Evolutionary conservation across 116 monocot genomes (phyloP), one percentile per base, ranked within the genome.

Genomic region (Dioscorea cayenensis): DNA sequence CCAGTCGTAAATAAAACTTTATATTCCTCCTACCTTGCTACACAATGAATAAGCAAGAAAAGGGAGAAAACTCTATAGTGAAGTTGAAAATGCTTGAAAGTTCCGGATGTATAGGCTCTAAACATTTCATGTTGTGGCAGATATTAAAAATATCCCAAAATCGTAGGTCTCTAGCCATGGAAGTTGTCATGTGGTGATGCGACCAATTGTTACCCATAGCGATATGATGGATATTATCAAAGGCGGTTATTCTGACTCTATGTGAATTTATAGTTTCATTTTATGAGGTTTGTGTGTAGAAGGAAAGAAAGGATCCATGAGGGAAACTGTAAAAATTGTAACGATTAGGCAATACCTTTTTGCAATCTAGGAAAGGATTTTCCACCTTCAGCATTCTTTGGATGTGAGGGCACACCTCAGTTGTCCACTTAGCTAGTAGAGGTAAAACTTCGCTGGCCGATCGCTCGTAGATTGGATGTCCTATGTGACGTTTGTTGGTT

Each of bases 351-450:
- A n/a, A 18, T 59, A 59, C 10, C 32, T n/a, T 37, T 72, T 29
- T 73, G 63, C 35, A 22, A 63, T 13, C 27, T 73, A 12, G 73
- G 51, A 19, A 48, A n/a, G 28, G 36, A 36, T 9, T 60, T 71
- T 60, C 29, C 59, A 1, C 60, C n/a, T n/a, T n/a, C 71, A 17
- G n/a, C 63, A 55, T 63, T 73, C 63, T 73, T 73, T 28, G n/a
- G 14, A 36, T 38, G 38, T 72, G 8, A 72, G 63, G 72, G 14
- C 65, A 23, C 73, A 73, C 17, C 48, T 73, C n/a, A 11, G 1
- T 36, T 23, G 43, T 73, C 28, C 65, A 73, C 51, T 65, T 73
- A 14, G 36, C 28, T 17, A 9, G 21, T 49, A n/a, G 64, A 73
- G 43, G 73, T 65, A 13, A 68, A 50, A 18, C 4, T 73, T 65